A percentile compares a stretch with the other conserved stretches of the same genome.
phyloP scores from a whole-genome alignment of 1,139 yeast species.

The Debaryomycetaceae sp. region DNA sequence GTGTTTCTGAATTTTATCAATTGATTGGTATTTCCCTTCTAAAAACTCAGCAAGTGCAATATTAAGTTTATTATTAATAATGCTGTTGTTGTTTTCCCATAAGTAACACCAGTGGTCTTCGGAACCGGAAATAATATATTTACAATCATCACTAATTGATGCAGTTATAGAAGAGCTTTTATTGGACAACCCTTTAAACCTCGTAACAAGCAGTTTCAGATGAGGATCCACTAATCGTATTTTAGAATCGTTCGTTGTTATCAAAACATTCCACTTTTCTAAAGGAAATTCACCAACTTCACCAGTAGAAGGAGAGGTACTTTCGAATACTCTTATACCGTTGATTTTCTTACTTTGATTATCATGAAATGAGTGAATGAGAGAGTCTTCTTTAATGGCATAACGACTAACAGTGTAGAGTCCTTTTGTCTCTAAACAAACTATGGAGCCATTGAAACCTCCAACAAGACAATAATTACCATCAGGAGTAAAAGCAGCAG shows the following conservation, averaged over 20 bases:
- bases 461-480: constrained; percentile 71
- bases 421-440: constrained; percentile 63
- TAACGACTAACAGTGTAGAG: constrained; percentile 53
- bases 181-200: constrained; percentile 73
- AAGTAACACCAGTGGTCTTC: constrained; percentile 72
- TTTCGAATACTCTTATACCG: constrained; percentile 34
- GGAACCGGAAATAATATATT: constrained; percentile 55
- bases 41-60: constrained; percentile 33
- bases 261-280: constrained; percentile 38
- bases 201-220: constrained; percentile 57
- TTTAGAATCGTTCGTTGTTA: constrained; percentile 80
- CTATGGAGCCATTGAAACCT: constrained; percentile 73
- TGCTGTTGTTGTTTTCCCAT: constrained; percentile 54
- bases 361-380: constrained; percentile 25
- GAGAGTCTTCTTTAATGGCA: constrained; percentile 40
- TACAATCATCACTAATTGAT: constrained; percentile 52
- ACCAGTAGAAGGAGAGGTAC: constrained; percentile 10
- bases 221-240: constrained; percentile 61
- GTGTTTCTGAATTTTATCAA: constrained; percentile 31
- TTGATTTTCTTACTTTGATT: constrained; percentile 39
- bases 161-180: constrained; percentile 73
- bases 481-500: constrained; percentile 67
- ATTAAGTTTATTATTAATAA: constrained; percentile 37
- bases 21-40: constrained; percentile 32
- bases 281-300: constrained; percentile 12